Conservation (phyloP, 768 basidiomycete genomes). For the Ramaria rubella region DNA sequence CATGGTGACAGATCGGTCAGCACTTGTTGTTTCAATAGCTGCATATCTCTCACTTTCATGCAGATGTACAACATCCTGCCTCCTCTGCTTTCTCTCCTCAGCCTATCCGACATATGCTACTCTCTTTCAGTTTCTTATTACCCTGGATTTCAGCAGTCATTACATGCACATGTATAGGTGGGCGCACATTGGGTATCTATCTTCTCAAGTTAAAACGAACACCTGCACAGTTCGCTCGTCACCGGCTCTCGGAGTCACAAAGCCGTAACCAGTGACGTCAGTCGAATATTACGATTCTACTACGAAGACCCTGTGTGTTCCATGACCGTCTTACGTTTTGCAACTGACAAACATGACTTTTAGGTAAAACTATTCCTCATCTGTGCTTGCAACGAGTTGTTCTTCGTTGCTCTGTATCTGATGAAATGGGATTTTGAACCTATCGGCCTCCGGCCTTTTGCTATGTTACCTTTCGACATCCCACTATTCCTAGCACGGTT, state of each 20-base stretch:
- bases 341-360: not conserved
- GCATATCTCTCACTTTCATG: not conserved
- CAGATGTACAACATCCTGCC: constrained; percentile 93
- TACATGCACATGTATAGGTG: constrained; percentile 99
- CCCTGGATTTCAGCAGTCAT: constrained; percentile 95
- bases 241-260: constrained; percentile 95
- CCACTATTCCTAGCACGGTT: constrained; percentile 30
- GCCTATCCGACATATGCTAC: constrained; percentile 84
- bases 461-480: constrained; percentile 14
- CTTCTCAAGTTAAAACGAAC: not conserved
- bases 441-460: constrained; percentile 40
- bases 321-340: not conserved
- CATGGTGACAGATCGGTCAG: constrained; percentile 97
- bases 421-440: constrained; percentile 78
- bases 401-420: constrained; percentile 92
- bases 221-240: constrained; percentile 66
- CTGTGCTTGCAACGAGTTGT: constrained; percentile 93
- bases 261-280: constrained; percentile 85
- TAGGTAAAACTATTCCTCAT: constrained; percentile 85
- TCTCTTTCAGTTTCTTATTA: constrained; percentile 90
- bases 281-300: constrained; percentile 84
- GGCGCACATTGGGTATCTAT: constrained; percentile 18
- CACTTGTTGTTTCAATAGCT: not conserved
- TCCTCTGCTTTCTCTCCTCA: constrained; percentile 88
- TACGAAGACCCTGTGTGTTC: constrained; percentile 84